Base-by-base conservation (phyloP, 164 flowering plant genomes). In the Stephania yunnanensis region DNA sequence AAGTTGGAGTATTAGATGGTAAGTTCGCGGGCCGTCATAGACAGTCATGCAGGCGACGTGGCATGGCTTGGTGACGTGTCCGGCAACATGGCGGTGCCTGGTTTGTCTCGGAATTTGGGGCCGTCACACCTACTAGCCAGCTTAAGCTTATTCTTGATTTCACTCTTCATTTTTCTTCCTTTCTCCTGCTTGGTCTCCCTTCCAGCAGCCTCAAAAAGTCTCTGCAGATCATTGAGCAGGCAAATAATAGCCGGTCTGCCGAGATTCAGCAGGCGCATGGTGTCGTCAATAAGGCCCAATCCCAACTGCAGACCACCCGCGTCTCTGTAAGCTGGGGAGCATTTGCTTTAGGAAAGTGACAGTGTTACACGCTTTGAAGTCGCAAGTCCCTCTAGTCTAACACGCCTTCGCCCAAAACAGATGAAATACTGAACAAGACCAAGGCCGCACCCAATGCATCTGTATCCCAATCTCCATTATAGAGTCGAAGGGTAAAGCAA, bases 381-480 rank as follows among this genome's bases (percentile, higher is more conserved):
- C n/a, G n/a, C n/a, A n/a, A n/a, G n/a, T n/a, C n/a, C n/a, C n/a
- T n/a, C n/a, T n/a, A n/a, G n/a, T n/a, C n/a, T n/a, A n/a, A n/a
- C n/a, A n/a, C 86, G n/a, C 83, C 83, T 77, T 86, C 86, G 45
- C 92, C 93, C 77, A 93, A 74, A 68, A 92, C 92, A 53, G 87
- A 86, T 71, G 99, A 95, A 2, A 95, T 46, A 66, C 87, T 85
- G 78, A 91, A 74, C 30, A 87, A 81, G 44, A 86, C 85, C 82
- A 78, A 79, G 11, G 92, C 84, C 25, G 95, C 85, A 71, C 87
- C 99, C 42, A 80, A 17, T 11, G 98, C 80, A 77, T 95, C 92
- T 11, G 94, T 83, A 74, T 79, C 82, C 94, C 94, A 93, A 76
- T 93, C 99, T 7, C 99, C 99, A 79, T 95, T 93, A 80, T 93